phyloP scores from a whole-genome alignment of 257 asterid species.

The Leptodermis oblonga region DNA sequence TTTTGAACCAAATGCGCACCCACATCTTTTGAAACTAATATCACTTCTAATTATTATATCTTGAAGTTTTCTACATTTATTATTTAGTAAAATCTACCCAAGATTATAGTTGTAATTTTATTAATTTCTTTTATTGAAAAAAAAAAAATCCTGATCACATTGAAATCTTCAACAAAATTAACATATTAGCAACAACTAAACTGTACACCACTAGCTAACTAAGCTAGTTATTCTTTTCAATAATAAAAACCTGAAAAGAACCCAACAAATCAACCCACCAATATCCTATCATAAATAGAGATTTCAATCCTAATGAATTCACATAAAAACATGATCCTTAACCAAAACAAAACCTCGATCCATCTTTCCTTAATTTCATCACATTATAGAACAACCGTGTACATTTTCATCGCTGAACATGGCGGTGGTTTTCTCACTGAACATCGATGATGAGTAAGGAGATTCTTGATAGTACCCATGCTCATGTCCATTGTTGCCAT shows the following conservation, averaged over 20 bases:
- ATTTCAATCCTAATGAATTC: no score
- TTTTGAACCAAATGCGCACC: no score
- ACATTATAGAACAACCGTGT: conserved; percentile 68
- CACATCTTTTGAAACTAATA: no score
- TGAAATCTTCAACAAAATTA: background rate
- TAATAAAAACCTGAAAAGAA: background rate
- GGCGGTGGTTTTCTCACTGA: conserved; percentile 32
- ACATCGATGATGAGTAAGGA: conserved; percentile 28
- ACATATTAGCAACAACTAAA: background rate
- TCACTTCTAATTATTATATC: no score
- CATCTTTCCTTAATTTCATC: no score
- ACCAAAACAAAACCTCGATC: no score
- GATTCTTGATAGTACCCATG: conserved; percentile 55
- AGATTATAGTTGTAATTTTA: no score
- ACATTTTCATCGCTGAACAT: conserved; percentile 73
- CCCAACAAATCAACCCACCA: background rate
- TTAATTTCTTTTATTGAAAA: no score
- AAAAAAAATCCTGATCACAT: background rate
- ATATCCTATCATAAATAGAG: no score
- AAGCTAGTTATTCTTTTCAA: background rate
- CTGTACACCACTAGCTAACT: background rate
- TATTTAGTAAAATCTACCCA: no score
- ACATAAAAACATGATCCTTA: no score
- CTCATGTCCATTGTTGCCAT: conserved; percentile 56
- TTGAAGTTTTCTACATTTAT: no score